These are phyloP conservation scores for Priceomyces fermenticarens DNA, from an alignment of 805 yeast species.

Conservation along the genomic window DNA sequence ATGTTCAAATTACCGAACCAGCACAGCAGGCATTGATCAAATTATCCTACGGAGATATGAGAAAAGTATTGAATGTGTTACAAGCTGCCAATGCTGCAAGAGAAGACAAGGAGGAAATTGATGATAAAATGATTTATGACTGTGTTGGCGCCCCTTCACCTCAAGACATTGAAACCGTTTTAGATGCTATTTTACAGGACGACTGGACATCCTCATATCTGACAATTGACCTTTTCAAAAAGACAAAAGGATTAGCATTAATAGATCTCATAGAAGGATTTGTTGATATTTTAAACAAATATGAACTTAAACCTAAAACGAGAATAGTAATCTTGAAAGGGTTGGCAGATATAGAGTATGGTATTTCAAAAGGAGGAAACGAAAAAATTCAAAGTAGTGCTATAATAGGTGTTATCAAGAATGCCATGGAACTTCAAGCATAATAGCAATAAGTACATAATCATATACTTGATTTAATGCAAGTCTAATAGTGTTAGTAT, in stretches of 20 bases:
- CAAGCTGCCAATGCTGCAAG: constrained; percentile 89
- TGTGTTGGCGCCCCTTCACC: constrained; percentile 97
- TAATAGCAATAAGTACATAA: constrained; percentile 1
- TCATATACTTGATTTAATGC: not conserved
- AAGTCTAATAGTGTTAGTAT: constrained; percentile 1
- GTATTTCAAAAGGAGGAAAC: constrained; percentile 88
- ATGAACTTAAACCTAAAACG: constrained; percentile 61
- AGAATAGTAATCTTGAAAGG: constrained; percentile 66
- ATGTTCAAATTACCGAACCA: constrained; percentile 51
- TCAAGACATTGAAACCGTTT: constrained; percentile 67
- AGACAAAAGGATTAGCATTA: constrained; percentile 79
- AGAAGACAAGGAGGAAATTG: constrained; percentile 47
- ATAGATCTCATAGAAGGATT: constrained; percentile 81
- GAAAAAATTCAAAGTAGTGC: constrained; percentile 90
- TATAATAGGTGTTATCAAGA: constrained; percentile 79
- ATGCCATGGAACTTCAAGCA: constrained; percentile 46
- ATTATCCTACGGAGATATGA: constrained; percentile 93
- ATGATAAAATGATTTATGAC: constrained; percentile 78
- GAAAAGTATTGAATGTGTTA: constrained; percentile 86
- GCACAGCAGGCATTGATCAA: constrained; percentile 67
- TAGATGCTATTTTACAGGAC: constrained; percentile 76
- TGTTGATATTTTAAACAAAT: constrained; percentile 63
- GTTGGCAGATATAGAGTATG: constrained; percentile 84
- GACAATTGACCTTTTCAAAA: constrained; percentile 65
- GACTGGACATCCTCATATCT: constrained; percentile 80